Base-by-base conservation (phyloP, 805 yeast species). In the Wickerhamomyces pijperi region DNA sequence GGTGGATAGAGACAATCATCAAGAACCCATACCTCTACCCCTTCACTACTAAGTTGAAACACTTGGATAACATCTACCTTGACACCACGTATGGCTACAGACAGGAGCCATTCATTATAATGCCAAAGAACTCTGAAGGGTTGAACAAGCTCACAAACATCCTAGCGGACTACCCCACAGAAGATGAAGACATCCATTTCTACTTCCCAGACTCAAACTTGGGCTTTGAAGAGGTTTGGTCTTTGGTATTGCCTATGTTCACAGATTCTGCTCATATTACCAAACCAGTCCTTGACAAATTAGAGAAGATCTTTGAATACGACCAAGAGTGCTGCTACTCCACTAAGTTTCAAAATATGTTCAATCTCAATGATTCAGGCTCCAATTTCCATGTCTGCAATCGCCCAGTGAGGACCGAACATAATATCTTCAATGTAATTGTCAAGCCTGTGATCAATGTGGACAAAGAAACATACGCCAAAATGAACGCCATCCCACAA, bases 221-320 rank as follows among this genome's bases (percentile, higher is more conserved):
- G 3, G 82, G 82, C 2, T 73, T 72, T 44, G 83, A 76, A 46
- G 74, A 72, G 38, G 68, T 64, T 1, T 70, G 78, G 71, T 55
- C 64, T 3, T 59, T 60, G 5, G 45, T 72, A 3, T 53, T 58
- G 0, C 37, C 47, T 0, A 36, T 44, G 3, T 51, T 57, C 34
- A 39, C 48, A 2, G 46, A 53, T 2, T 47, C 47, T 29, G 43
- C 64, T 9, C 68, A 65, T 41, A 44, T 57, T 19, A 61, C 55
- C 34, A n/a, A 38, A 3, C 57, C 56, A 34, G 36, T 46, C 12
- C 46, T 39, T 39, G 32, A 46, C 13, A 45, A 60, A 28, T 54
- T 54, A 20, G 17, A 40, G 20, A 23, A 53, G 1, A 46, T 58
- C 19, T 23, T 19, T 5, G 33, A 15, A 16, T 7, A 33, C 13